Evolutionary conservation across 2,329 filamentous ascomycete species (phyloP).

Genomic region (Penicillium glabrum): DNA sequence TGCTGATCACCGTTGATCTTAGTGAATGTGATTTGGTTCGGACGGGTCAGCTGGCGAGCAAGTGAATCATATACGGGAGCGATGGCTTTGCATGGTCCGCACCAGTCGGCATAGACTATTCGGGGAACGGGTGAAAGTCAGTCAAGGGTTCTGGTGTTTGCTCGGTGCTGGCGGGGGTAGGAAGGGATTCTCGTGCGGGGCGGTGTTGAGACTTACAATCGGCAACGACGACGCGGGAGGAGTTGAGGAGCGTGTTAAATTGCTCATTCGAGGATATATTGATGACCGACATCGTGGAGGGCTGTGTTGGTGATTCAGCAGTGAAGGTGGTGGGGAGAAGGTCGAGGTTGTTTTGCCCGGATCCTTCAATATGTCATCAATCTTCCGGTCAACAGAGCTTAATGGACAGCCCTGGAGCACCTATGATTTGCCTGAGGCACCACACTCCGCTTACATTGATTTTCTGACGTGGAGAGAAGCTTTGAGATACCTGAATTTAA

Average conservation of each 20-base stretch:
- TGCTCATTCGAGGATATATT: slow-evolving; percentile 65
- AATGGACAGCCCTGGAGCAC: neutral
- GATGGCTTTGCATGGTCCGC: slow-evolving; percentile 78
- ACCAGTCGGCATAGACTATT: slow-evolving; percentile 80
- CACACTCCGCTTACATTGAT: neutral
- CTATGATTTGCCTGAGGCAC: neutral
- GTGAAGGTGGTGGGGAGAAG: slow-evolving; percentile 14
- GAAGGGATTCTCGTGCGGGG: slow-evolving; percentile 6
- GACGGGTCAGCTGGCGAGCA: slow-evolving; percentile 67
- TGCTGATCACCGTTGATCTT: slow-evolving; percentile 84
- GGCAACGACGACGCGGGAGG: slow-evolving; percentile 76
- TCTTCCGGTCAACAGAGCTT: slow-evolving; percentile 1
- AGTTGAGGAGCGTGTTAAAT: slow-evolving; percentile 66
- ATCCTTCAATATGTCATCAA: slow-evolving; percentile 31
- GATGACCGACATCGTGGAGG: slow-evolving; percentile 43
- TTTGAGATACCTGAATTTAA: neutral
- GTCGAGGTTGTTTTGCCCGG: slow-evolving; percentile 20
- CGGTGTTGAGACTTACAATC: slow-evolving; percentile 67
- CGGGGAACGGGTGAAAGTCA: slow-evolving; percentile 7
- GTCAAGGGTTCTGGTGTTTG: neutral
- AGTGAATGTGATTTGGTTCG: slow-evolving; percentile 74
- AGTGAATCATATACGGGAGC: slow-evolving; percentile 80
- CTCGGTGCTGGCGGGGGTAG: slow-evolving; percentile 4
- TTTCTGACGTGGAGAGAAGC: neutral
- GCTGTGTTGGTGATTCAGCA: slow-evolving; percentile 8